Evolutionary conservation across 345 rosid species (phyloP).

Genomic region (Hevea brasiliensis): DNA sequence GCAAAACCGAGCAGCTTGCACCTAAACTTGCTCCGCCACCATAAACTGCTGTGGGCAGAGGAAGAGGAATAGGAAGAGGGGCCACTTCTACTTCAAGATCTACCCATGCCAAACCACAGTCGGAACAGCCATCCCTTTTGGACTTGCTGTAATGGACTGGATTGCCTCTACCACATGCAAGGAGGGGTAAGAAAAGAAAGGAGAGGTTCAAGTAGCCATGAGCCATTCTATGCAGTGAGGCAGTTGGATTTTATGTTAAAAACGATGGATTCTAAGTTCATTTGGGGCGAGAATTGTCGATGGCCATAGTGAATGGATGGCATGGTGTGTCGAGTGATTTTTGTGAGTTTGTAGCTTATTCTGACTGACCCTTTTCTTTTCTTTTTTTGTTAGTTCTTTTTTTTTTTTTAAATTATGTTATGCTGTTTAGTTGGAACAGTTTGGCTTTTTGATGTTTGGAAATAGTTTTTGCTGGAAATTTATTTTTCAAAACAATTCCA

Average conservation of each 20-base stretch:
- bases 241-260: neutral
- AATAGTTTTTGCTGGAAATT: conserved; percentile 5
- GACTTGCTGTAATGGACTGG: conserved; percentile 56
- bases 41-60: conserved; percentile 64
- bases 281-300: too few species aligned
- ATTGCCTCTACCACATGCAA: neutral
- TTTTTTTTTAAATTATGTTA: neutral
- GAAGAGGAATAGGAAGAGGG: conserved; percentile 63
- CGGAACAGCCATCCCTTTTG: conserved; percentile 64
- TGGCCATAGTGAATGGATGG: neutral
- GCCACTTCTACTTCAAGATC: conserved; percentile 39
- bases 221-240: neutral
- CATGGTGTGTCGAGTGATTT: neutral
- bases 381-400: neutral
- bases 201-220: neutral
- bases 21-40: conserved; percentile 94
- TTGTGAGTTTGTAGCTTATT: conserved; percentile 3
- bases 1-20: conserved; percentile 56
- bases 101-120: conserved; percentile 40
- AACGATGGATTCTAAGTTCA: neutral
- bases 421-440: neutral
- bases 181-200: too few species aligned
- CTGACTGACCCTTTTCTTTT: neutral
- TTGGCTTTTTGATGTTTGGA: neutral
- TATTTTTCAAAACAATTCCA: neutral